Conservation (phyloP, 2,329 filamentous ascomycete genomes). For the Tolypocladium cylindrosporum region DNA sequence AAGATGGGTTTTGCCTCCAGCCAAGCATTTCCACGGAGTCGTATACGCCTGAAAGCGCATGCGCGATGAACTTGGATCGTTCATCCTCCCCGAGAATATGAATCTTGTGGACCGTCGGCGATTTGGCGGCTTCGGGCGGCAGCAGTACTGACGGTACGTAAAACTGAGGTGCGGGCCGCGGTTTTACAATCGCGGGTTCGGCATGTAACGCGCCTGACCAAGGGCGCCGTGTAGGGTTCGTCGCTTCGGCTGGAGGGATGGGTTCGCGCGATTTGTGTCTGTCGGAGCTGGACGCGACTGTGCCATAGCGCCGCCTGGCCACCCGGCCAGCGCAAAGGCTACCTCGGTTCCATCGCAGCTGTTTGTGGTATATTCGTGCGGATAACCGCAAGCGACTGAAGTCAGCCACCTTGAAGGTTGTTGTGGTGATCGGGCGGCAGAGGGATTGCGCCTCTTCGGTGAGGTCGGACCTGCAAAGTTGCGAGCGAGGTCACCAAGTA, state of each 20-base stretch:
- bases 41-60: conserved; percentile 29
- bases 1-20: conserved; percentile 13
- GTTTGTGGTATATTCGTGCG: conserved; percentile 29
- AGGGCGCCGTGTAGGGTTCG: conserved; percentile 8
- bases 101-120: conserved; percentile 26
- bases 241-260: conserved; percentile 10
- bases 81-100: conserved; percentile 32
- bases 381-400: conserved; percentile 31
- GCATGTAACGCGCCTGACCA: conserved; percentile 10
- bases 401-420: conserved; percentile 22
- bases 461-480: background rate
- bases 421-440: conserved; percentile 1
- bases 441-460: background rate
- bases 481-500: background rate
- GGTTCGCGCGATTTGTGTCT: conserved; percentile 12
- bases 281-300: conserved; percentile 12
- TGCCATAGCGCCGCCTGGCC: conserved; percentile 24
- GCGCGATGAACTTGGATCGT: conserved; percentile 29
- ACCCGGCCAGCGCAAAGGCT: conserved; percentile 24
- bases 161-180: conserved; percentile 11
- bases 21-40: conserved; percentile 27
- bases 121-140: conserved; percentile 18
- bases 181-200: conserved; percentile 5
- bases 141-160: conserved; percentile 27
- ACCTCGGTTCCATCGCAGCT: conserved; percentile 29